Evolutionary conservation across 768 basidiomycete species (phyloP).

Genomic region (Pisolithus sp.): DNA sequence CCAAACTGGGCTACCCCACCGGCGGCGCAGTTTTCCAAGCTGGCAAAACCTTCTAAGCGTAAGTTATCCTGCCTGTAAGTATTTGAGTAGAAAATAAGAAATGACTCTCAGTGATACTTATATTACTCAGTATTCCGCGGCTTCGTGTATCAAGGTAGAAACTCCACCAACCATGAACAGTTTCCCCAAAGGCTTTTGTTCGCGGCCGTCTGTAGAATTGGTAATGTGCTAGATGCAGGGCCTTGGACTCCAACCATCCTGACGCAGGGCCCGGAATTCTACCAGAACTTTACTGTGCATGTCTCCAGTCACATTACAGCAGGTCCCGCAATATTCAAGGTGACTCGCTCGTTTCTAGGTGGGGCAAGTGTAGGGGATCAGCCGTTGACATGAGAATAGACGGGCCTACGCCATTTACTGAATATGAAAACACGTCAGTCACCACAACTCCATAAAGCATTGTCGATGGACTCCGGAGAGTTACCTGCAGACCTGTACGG

Average conservation of each 20-base stretch:
- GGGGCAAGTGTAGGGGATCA: not conserved
- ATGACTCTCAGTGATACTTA: not conserved
- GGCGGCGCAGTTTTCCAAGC: conserved; percentile 13
- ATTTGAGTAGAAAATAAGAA: not conserved
- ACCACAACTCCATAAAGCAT: not conserved
- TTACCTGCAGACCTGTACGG: too few species aligned
- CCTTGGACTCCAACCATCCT: conserved; percentile 1
- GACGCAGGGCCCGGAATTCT: not conserved
- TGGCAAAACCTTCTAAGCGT: conserved; percentile 11
- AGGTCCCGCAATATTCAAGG: conserved; percentile 4
- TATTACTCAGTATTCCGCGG: not conserved
- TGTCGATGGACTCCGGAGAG: too few species aligned
- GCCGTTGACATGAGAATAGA: not conserved
- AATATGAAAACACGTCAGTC: conserved; percentile 6
- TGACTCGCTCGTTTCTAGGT: not conserved
- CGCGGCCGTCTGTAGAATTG: conserved; percentile 5
- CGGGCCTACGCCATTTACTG: conserved; percentile 1
- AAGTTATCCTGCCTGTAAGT: conserved; percentile 8
- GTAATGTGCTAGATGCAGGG: conserved; percentile 5
- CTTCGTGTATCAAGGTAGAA: conserved; percentile 12
- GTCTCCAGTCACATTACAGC: not conserved
- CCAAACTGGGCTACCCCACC: conserved; percentile 15
- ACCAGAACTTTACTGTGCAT: conserved; percentile 8
- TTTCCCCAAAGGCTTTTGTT: conserved; percentile 3
- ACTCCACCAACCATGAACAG: conserved; percentile 5